Percentiles rank a stretch among this genome's conserved stretches.
Conservation (phyloP, 2,329 filamentous ascomycete genomes). For the Beauveria brongniartii region DNA sequence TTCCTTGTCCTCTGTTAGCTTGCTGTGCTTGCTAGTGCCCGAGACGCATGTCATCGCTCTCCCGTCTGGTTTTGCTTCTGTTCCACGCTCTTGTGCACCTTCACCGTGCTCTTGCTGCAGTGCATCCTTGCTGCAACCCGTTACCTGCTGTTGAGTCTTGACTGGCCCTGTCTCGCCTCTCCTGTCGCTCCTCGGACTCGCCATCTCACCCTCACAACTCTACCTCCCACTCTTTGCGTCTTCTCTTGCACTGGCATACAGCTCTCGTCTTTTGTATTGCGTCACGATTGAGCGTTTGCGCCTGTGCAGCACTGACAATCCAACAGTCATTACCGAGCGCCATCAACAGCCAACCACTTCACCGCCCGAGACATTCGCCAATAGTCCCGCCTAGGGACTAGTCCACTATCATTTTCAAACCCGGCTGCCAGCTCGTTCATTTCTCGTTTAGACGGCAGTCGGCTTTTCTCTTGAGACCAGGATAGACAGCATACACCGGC, state of each 20-base stretch:
- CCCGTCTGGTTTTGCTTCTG: slow-evolving; percentile 2
- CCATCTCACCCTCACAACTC: background rate
- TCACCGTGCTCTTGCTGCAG: background rate
- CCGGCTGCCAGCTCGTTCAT: background rate
- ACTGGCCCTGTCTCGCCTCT: background rate
- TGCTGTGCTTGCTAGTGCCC: background rate
- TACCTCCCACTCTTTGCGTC: background rate
- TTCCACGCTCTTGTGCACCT: background rate
- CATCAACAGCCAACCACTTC: slow-evolving; percentile 1
- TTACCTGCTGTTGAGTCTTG: background rate
- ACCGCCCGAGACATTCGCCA: slow-evolving; percentile 8
- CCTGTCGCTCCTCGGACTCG: background rate
- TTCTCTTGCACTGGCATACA: background rate
- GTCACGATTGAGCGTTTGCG: background rate
- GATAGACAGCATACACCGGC: background rate
- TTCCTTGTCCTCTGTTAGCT: background rate
- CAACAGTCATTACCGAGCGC: background rate
- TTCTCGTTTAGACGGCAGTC: background rate
- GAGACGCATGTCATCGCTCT: slow-evolving; percentile 7
- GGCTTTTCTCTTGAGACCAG: background rate
- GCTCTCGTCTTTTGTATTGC: background rate
- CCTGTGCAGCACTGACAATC: background rate
- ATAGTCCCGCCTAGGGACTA: slow-evolving; percentile 3
- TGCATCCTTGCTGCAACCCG: background rate
- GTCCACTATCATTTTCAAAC: background rate